Evolutionary conservation across 2,329 filamentous ascomycete genomes (phyloP), one percentile per base, ranked within the genome.

Genomic region (Aureobasidium sp.): DNA sequence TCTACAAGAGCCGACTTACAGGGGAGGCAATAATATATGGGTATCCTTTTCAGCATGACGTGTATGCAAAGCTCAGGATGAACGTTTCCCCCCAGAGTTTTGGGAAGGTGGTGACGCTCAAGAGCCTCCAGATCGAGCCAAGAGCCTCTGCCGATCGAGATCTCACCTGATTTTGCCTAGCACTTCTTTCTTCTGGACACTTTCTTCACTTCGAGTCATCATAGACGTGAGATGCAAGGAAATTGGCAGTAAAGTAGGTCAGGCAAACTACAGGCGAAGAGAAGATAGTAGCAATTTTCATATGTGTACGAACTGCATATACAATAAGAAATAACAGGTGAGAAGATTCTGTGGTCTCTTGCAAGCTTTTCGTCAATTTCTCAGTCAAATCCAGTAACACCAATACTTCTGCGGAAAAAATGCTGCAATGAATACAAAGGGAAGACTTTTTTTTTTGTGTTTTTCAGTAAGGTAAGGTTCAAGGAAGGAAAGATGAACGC

Each of bases 271-370:
- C 6, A 14, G 16, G 10, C 12, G 35, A 30, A 50, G 47, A 50
- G 47, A 50, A 50, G 12, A 25, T 50, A 24, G 24, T 16, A 19
- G 21, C 6, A 27, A 39, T 39, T 47, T 32, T 19, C 21, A 37
- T 48, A 38, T 50, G 34, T 50, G 19, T 50, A 35, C 47, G 47
- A 10, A 50, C 47, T 50, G 35, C 47, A 50, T 50, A 38, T 22
- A 39, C 47, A 50, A 16, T 37, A 35, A 30, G 32, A 27, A 48
- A n/a, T 12, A 30, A 30, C 12, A 12, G 27, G 27, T 30, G 6
- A 30, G 12, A 50, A 49, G 30, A 50, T 50, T 22, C 47, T 30
- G 47, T 32, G 16, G 35, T 50, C 35, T 50, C 47, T 39, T 30
- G 16, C 16, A 39, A 30, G 35, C 44, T 35, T 22, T 16, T 37